A percentile compares a stretch with the other conserved stretches of the same genome.
These are phyloP conservation scores for Xylaria flabelliformis DNA, from an alignment of 495 filamentous ascomycete species.

Conservation along the genomic window DNA sequence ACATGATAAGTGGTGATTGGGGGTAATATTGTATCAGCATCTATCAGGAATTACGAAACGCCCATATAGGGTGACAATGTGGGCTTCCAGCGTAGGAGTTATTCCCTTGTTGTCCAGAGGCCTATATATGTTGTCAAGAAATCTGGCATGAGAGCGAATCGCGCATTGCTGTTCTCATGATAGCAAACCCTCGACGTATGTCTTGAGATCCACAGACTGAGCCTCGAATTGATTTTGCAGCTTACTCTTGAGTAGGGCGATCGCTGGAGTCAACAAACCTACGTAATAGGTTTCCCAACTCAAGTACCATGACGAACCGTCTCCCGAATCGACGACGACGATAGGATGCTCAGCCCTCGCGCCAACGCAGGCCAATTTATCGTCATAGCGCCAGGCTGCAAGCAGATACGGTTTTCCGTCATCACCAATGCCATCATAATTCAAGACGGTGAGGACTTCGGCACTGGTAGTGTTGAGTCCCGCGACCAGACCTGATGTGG, in stretches of 20 bases:
- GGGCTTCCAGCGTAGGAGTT: neutral
- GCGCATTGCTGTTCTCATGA: neutral
- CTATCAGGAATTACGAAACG: neutral
- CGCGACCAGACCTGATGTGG: conserved; percentile 34
- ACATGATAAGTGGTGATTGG: neutral
- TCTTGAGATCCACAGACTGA: conserved; percentile 35
- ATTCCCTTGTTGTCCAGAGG: neutral
- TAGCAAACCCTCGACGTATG: conserved; percentile 30
- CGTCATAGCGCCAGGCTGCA: conserved; percentile 33
- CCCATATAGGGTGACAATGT: neutral
- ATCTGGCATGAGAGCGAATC: neutral
- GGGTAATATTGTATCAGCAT: neutral
- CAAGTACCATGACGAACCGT: conserved; percentile 33
- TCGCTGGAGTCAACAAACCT: conserved; percentile 29
- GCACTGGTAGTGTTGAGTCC: conserved; percentile 37
- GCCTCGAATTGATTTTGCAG: conserved; percentile 32
- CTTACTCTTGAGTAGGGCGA: conserved; percentile 28
- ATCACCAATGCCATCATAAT: neutral
- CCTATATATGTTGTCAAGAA: neutral
- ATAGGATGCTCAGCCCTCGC: conserved; percentile 33
- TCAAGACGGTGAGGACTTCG: conserved; percentile 37
- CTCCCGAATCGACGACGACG: conserved; percentile 30
- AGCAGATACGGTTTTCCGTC: conserved; percentile 27
- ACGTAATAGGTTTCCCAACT: conserved; percentile 44
- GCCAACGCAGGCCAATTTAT: conserved; percentile 28